A percentile compares a stretch with the other conserved stretches of the same genome.
Conservation (phyloP, 2,329 filamentous ascomycete genomes). For the Fonsecaea nubica region DNA sequence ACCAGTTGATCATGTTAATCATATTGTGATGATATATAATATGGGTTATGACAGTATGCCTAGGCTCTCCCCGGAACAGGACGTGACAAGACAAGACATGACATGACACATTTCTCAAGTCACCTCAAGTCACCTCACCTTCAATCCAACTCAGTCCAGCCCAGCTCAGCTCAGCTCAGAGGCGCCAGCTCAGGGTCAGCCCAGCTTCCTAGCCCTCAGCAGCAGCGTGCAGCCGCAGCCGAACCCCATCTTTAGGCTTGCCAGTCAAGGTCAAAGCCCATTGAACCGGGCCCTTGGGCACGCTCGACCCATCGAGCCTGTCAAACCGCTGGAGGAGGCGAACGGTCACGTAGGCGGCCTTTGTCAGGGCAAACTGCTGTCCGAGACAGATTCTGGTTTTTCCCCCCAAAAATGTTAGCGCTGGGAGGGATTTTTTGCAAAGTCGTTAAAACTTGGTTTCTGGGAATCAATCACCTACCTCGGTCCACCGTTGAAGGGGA, state of each 20-base stretch:
- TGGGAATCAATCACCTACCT: conserved; percentile 34
- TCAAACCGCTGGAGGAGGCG: conserved; percentile 67
- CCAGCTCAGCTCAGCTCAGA: no score
- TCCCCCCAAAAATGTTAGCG: not conserved
- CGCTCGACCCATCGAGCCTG: conserved; percentile 17
- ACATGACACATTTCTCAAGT: no score
- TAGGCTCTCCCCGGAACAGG: no score
- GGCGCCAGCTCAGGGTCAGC: no score
- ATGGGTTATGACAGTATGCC: no score
- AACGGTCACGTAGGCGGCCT: conserved; percentile 70
- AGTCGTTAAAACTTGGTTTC: no score
- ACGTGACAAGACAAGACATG: no score
- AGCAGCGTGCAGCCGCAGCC: conserved; percentile 13
- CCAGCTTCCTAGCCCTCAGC: conserved; percentile 4
- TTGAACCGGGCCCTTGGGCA: conserved; percentile 12
- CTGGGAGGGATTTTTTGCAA: no score
- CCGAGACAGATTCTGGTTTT: conserved; percentile 34
- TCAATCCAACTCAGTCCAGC: no score
- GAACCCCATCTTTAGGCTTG: conserved; percentile 19
- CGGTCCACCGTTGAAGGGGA: conserved; percentile 39
- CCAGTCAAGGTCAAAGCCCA: conserved; percentile 19
- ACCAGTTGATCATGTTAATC: no score
- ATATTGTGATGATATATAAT: no score
- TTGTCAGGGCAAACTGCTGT: conserved; percentile 78
- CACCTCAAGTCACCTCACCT: no score